Evolutionary conservation across 306 rosid species (phyloP), one percentile per base, ranked within the genome.

Genomic region (Vicia sativa): DNA sequence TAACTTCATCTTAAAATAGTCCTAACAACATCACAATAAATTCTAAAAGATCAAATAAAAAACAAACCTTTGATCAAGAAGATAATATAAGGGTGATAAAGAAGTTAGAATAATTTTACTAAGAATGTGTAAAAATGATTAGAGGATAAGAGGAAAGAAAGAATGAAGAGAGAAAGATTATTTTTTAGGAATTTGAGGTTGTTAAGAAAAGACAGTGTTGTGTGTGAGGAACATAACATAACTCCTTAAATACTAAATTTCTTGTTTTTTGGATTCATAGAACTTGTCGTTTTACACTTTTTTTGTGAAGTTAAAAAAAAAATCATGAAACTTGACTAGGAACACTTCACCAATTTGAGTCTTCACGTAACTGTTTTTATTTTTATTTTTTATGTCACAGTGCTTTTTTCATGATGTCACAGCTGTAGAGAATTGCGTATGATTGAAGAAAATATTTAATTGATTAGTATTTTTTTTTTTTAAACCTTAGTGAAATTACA

Each of bases 311-410:
- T 77, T 58, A n/a, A n/a, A n/a, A n/a, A n/a, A n/a, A n/a, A n/a
- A n/a, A n/a, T n/a, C n/a, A n/a, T n/a, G 18, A 72, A 60, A 77
- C 72, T 46, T 74, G 89, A 78, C 89, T 74, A 74, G 78, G 62
- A 82, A 70, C 88, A 78, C 69, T 62, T 78, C 85, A 79, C 89
- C 88, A 13, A 23, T 13, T 38, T 72, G 42, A 74, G 3, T 23
- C 75, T 58, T 66, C 82, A 85, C 73, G 87, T 79, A 78, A 72
- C 76, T 70, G 66, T 63, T 65, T 71, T n/a, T n/a, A n/a, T n/a
- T n/a, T n/a, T n/a, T n/a, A n/a, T n/a, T 68, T 52, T 6, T 21
- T 44, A 29, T 65, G 70, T 61, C 54, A 76, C 71, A 4, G 16
- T 14, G 8, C 64, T 59, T 12, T 12, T 28, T 62, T 42, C 28